phyloP scores from a whole-genome alignment of 2,329 filamentous ascomycete genomes.

The Fusarium clavum region DNA sequence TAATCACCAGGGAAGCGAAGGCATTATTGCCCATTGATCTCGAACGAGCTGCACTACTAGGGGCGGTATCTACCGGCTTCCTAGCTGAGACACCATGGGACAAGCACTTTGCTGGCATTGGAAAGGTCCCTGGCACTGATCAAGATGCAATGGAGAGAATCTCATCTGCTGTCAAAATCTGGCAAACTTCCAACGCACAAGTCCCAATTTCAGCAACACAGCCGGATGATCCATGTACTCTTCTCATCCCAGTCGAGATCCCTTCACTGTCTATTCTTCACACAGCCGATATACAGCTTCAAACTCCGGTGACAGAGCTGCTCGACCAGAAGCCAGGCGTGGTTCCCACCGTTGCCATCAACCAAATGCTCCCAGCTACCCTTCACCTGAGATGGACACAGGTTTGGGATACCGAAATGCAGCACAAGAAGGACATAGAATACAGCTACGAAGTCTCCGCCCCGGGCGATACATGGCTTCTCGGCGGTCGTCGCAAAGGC shows the following conservation, averaged over 20 bases:
- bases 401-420: conserved; percentile 66
- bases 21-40: conserved; percentile 63
- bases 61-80: conserved; percentile 62
- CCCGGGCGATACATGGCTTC: conserved; percentile 80
- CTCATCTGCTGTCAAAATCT: conserved; percentile 48
- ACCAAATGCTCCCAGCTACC: conserved; percentile 73
- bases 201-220: conserved; percentile 45
- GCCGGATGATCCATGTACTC: conserved; percentile 64
- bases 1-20: conserved; percentile 58
- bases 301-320: conserved; percentile 51
- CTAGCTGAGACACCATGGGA: conserved; percentile 62
- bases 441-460: conserved; percentile 87
- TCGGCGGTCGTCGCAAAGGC: conserved; percentile 83
- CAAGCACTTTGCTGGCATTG: conserved; percentile 63
- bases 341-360: conserved; percentile 65
- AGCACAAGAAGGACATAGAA: conserved; percentile 65
- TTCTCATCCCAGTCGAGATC: conserved; percentile 90
- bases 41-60: conserved; percentile 66
- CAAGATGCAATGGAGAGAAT: conserved; percentile 49
- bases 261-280: conserved; percentile 86
- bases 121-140: conserved; percentile 52
- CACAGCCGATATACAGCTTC: conserved; percentile 75
- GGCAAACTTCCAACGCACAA: conserved; percentile 48
- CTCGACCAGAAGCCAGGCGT: conserved; percentile 47
- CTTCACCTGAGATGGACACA: conserved; percentile 73